Percentiles rank a stretch among this genome's conserved stretches.
Evolutionary conservation across 2,329 filamentous ascomycete species (phyloP).

Genomic region (Ambrosiella xylebori): DNA sequence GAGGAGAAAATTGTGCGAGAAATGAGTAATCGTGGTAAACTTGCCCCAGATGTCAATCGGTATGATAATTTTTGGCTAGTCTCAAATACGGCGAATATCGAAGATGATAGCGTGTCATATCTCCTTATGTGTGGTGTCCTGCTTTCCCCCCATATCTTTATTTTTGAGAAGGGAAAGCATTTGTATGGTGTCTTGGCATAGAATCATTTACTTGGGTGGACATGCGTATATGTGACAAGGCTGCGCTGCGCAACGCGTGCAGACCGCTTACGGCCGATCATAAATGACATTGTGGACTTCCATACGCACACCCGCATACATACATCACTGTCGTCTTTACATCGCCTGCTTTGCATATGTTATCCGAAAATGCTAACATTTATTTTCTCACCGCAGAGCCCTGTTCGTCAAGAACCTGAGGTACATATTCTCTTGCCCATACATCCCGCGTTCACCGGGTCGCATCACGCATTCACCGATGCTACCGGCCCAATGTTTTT

Average conservation of each 20-base stretch:
- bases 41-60: constrained; percentile 99
- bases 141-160: background rate
- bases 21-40: constrained; percentile 94
- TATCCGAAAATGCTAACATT: constrained; percentile 8
- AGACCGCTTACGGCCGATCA: too few species aligned
- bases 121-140: background rate
- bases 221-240: constrained; percentile 5
- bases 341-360: background rate
- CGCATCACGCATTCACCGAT: background rate
- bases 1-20: constrained; percentile 37
- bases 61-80: constrained; percentile 30
- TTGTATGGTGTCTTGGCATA: background rate
- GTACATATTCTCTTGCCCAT: constrained; percentile 31
- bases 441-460: background rate
- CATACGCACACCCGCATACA: background rate
- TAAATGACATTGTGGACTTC: background rate
- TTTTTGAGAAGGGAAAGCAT: too few species aligned
- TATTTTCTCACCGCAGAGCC: constrained; percentile 45
- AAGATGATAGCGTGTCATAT: background rate
- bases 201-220: background rate
- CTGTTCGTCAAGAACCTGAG: constrained; percentile 99
- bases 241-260: background rate
- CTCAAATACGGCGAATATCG: background rate
- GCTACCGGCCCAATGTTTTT: background rate
- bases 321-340: background rate